These are phyloP conservation scores for Rhazya stricta DNA, from an alignment of 257 asterid genomes.

Conservation along the genomic window DNA sequence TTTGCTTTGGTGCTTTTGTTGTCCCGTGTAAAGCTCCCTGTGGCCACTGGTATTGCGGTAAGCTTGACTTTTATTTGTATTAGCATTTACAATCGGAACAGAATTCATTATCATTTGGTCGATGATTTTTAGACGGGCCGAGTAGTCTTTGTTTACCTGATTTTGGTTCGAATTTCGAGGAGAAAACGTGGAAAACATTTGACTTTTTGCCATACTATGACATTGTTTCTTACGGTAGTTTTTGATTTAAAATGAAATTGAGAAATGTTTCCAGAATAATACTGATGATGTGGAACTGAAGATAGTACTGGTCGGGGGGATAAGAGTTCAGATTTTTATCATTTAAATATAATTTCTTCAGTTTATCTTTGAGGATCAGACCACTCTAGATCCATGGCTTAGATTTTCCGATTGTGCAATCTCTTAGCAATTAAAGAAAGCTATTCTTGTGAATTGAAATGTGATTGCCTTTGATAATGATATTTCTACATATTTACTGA, in stretches of 20 bases:
- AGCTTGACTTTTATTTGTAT: background rate
- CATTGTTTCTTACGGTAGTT: background rate
- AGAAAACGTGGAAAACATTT: background rate
- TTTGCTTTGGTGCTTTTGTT: constrained; percentile 50
- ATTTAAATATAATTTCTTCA: background rate
- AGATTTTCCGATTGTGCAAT: background rate
- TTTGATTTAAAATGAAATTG: background rate
- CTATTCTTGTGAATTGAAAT: background rate
- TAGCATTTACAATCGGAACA: background rate
- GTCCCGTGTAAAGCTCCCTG: constrained; percentile 69
- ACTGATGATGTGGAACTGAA: background rate
- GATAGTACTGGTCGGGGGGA: background rate
- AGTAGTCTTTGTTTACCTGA: background rate
- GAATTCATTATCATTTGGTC: no score
- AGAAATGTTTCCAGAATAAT: background rate
- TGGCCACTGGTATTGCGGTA: constrained; percentile 88
- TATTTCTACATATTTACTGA: background rate
- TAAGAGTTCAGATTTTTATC: background rate
- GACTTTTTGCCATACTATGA: background rate
- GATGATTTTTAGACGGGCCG: background rate
- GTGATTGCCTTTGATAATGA: no score
- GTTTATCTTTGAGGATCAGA: background rate
- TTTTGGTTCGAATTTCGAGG: background rate
- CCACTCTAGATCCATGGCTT: background rate
- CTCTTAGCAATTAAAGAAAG: background rate